Evolutionary conservation across 2,329 filamentous ascomycete genomes (phyloP), one percentile per base, ranked within the genome.

Genomic region (Fusarium abutilonis): DNA sequence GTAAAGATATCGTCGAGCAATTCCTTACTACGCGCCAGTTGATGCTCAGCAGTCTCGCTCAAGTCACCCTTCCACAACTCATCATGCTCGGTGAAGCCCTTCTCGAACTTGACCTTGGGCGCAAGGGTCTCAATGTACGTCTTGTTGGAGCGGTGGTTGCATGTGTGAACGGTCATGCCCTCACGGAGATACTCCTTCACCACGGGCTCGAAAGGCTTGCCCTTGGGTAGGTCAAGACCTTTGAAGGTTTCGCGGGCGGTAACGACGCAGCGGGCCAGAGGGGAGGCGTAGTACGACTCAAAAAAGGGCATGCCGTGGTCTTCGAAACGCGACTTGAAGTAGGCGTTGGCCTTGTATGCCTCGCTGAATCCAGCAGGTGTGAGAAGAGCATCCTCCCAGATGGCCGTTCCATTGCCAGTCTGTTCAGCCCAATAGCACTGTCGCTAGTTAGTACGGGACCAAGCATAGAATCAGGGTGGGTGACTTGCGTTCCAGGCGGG

Each of bases 131-230:
- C 74, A 59, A 91, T 86, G 55, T 80, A 79, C 1, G 81, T 79
- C 67, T 79, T 83, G 65, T 75, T 82, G 19, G 82, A 83, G 9
- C 89, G 80, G 28, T 83, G 80, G 73, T 91, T 86, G 71, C 89
- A 92, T 0, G 88, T 90, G 70, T 90, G 89, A 38, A 86, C 83
- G 50, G 83, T 86, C 52, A 91, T 84, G 3, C 84, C 83, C 73
- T 91, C 89, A 28, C 89, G 81, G 63, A 91, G 78, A 32, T 82
- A 72, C 67, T 91, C 89, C 73, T 89, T 90, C 59, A 91, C 76
- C 2, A 78, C 76, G 0, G 87, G 88, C 3, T 74, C 72, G 64
- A 89, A 90, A 0, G 80, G 82, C 10, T 72, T 72, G 4, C 78
- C 72, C 8, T 71, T 70, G 1, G 86, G 85, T 2, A 89, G 70